Evolutionary conservation across 2,329 filamentous ascomycete genomes (phyloP), one percentile per base, ranked within the genome.

Genomic region (Claviceps spartinae): DNA sequence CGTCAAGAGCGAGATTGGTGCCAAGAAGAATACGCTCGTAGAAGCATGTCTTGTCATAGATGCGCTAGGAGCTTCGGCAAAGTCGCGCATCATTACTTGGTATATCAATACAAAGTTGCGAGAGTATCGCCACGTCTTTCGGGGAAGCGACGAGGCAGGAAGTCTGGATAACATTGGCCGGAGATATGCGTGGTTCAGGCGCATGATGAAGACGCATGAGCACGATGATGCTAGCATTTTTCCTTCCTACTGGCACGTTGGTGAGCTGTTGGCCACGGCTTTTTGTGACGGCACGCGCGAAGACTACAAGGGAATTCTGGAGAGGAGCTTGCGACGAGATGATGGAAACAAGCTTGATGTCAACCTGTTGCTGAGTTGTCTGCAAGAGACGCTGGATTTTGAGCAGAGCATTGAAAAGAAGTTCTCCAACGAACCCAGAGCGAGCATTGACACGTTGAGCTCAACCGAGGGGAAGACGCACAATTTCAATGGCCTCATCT

Each of bases 41-140:
- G 93, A 98, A 68, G 89, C 88, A 0, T 97, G 93, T 65, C 73
- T 87, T 56, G 91, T 98, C 40, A 91, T 96, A 78, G 93, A 98
- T 71, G 88, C 93, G 13, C 74, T 98, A 20, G 93, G 93, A 1
- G 91, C 97, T 42, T 81, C 84, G 62, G 93, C 93, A 24, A 81
- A 86, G 59, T 78, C 83, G 7, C 77, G 93, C 47, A 72, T 98
- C 41, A 79, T 95, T 63, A 93, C 86, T 11, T 98, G 93, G 93
- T 98, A 98, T 66, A 89, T 95, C 70, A 98, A 98, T 65, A 96
- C 93, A 2, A 88, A 96, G 70, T 73, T 98, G 58, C 81, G 93
- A 48, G 93, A 98, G 70, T 98, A 98, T 65, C 80, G 93, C 50
- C 88, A 95, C 63, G 88, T 98, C 0, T 98, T 98, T 68, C 80